Conservation (phyloP, 202 grass and related monocot species). For the Saccharum hybrid region DNA sequence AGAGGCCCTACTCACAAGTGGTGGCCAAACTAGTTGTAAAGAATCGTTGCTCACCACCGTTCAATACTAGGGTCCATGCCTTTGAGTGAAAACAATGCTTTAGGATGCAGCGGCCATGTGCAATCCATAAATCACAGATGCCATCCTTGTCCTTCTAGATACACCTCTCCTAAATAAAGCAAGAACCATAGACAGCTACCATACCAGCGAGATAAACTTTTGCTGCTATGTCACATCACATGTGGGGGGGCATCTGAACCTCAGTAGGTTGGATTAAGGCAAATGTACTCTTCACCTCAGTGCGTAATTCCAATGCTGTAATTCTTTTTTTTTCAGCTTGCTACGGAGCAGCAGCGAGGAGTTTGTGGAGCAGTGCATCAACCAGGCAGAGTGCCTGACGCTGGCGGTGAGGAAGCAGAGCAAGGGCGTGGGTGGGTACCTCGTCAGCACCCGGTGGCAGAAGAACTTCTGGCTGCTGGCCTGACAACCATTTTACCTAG, state of each 20-base stretch:
- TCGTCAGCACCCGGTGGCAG: slow-evolving; percentile 90
- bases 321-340: slow-evolving; percentile 47
- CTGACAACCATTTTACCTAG: slow-evolving; percentile 38
- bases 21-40: slow-evolving; percentile 27
- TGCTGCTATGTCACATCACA: background rate
- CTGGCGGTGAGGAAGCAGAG: slow-evolving; percentile 94
- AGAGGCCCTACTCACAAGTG: background rate
- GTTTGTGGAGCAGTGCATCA: slow-evolving; percentile 91
- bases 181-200: slow-evolving; percentile 19
- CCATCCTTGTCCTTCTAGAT: slow-evolving; percentile 44
- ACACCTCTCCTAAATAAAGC: slow-evolving; percentile 43
- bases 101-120: slow-evolving; percentile 47
- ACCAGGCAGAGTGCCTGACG: slow-evolving; percentile 84
- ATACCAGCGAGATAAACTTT: background rate
- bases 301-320: slow-evolving; percentile 14
- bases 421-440: slow-evolving; percentile 89
- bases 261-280: background rate
- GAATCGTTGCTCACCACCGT: slow-evolving; percentile 18
- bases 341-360: slow-evolving; percentile 71
- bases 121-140: slow-evolving; percentile 50
- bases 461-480: slow-evolving; percentile 99
- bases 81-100: slow-evolving; percentile 36
- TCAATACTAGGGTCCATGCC: slow-evolving; percentile 38
- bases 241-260: slow-evolving; percentile 16
- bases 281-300: background rate